Percentiles rank a stretch among this genome's conserved stretches.
These are phyloP conservation scores for Aureobasidium sp. DNA, from an alignment of 2,329 filamentous ascomycete species.

Conservation along the genomic window DNA sequence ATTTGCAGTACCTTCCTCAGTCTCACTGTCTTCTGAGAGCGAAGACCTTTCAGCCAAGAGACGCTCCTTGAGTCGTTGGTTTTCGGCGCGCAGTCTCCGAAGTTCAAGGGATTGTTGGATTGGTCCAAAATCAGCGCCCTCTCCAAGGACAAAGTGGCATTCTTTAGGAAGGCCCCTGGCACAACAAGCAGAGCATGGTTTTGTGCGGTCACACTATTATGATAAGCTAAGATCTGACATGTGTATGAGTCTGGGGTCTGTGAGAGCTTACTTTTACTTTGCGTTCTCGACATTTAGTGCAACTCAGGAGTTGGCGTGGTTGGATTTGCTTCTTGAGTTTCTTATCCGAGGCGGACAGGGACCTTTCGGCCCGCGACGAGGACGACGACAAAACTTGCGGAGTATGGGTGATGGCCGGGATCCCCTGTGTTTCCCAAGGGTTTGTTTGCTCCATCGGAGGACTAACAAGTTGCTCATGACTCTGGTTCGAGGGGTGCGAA, in stretches of 20 bases:
- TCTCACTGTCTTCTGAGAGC: conserved; percentile 29
- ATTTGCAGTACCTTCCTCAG: conserved; percentile 25
- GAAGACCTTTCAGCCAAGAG: conserved; percentile 27
- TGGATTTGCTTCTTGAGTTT: conserved; percentile 33
- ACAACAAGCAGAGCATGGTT: conserved; percentile 42
- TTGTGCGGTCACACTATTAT: conserved; percentile 39
- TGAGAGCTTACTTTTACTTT: conserved; percentile 37
- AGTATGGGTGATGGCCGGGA: neutral
- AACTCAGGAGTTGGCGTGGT: conserved; percentile 38
- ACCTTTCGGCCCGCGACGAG: neutral
- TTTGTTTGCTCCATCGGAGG: neutral
- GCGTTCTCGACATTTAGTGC: conserved; percentile 41
- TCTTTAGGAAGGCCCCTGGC: conserved; percentile 40
- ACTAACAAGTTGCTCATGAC: neutral
- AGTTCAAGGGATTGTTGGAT: conserved; percentile 42
- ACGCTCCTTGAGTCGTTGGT: conserved; percentile 36
- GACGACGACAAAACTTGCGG: conserved; percentile 17
- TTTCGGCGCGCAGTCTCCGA: conserved; percentile 38
- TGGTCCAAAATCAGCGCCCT: conserved; percentile 38
- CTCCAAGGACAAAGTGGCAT: conserved; percentile 38
- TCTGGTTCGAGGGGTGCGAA: neutral
- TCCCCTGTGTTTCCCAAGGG: neutral
- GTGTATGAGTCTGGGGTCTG: neutral
- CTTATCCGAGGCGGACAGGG: conserved; percentile 19
- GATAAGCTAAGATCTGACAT: conserved; percentile 11